Percentiles rank a stretch among this genome's conserved stretches.
phyloP scores from a whole-genome alignment of 371 early-diverging fungal genomes.

The Thermomucor indicae-seudaticae region DNA sequence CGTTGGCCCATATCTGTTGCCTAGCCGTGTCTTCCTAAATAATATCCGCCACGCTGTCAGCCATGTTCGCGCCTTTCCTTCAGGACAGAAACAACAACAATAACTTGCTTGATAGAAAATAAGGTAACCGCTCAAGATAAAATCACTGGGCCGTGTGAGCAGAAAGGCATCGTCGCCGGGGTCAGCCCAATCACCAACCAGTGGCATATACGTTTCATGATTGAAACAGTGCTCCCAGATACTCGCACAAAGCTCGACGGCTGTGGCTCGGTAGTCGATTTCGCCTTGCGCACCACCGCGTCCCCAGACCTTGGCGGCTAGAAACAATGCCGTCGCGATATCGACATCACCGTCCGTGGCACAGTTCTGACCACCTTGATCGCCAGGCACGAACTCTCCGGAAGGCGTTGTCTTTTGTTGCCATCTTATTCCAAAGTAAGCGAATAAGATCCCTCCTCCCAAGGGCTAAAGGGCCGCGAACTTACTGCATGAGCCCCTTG shows the following conservation, averaged over 20 bases:
- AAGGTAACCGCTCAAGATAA: slow-evolving; percentile 54
- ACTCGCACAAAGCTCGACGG: slow-evolving; percentile 35
- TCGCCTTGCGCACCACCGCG: slow-evolving; percentile 47
- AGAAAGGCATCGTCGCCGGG: slow-evolving; percentile 49
- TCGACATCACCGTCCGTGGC: slow-evolving; percentile 66
- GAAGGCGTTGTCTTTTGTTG: slow-evolving; percentile 42
- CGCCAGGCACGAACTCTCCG: slow-evolving; percentile 40
- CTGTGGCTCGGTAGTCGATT: slow-evolving; percentile 46
- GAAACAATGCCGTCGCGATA: slow-evolving; percentile 53
- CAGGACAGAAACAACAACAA: too few relatives aligned
- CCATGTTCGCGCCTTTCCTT: background rate
- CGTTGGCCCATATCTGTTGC: slow-evolving; percentile 46
- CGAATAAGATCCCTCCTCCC: background rate
- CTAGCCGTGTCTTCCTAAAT: slow-evolving; percentile 49
- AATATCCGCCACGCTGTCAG: background rate
- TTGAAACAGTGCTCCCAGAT: slow-evolving; percentile 57
- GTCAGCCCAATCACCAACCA: slow-evolving; percentile 62
- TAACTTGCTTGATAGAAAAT: slow-evolving; percentile 47
- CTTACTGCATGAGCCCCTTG: slow-evolving; percentile 55
- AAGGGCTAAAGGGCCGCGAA: background rate
- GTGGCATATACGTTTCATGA: slow-evolving; percentile 51
- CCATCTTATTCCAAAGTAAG: slow-evolving; percentile 28
- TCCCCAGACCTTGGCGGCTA: slow-evolving; percentile 55
- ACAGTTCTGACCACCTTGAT: slow-evolving; percentile 52
- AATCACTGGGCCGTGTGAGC: slow-evolving; percentile 58